phyloP scores from a whole-genome alignment of 2,329 filamentous ascomycete genomes.

The Huntiella abstrusa region DNA sequence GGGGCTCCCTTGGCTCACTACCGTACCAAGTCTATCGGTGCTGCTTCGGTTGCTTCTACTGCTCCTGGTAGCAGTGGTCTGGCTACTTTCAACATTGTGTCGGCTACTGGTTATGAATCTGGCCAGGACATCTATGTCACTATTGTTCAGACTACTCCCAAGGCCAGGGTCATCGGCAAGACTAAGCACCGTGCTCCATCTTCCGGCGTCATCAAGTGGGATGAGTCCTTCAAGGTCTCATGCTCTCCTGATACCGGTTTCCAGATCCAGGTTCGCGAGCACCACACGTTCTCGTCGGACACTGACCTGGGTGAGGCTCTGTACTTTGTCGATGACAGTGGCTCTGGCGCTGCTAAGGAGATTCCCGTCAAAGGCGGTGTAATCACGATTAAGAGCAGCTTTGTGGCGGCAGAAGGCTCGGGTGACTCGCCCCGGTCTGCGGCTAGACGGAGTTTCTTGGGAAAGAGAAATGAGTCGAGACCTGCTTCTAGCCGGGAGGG shows the following conservation, averaged over 20 bases:
- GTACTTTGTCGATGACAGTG: constrained; percentile 82
- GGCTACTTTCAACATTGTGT: constrained; percentile 63
- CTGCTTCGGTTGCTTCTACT: constrained; percentile 47
- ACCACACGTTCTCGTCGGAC: constrained; percentile 68
- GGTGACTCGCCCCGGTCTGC: constrained; percentile 28
- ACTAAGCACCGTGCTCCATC: constrained; percentile 73
- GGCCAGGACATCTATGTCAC: constrained; percentile 62
- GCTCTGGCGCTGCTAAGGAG: constrained; percentile 48
- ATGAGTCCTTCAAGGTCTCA: constrained; percentile 59
- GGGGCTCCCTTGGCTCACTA: constrained; percentile 20
- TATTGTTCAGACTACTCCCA: constrained; percentile 47
- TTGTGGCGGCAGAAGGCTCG: constrained; percentile 26
- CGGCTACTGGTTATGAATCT: constrained; percentile 58
- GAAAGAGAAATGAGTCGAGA: constrained; percentile 23
- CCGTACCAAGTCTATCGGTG: constrained; percentile 40
- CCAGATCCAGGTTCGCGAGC: constrained; percentile 68
- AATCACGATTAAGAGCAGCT: constrained; percentile 57
- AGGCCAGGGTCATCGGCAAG: constrained; percentile 70
- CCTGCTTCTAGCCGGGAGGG: constrained; percentile 25
- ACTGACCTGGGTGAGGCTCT: constrained; percentile 65
- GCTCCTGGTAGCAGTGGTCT: constrained; percentile 49
- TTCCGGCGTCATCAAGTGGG: constrained; percentile 46
- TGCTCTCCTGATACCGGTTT: constrained; percentile 74
- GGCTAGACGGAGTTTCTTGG: constrained; percentile 34
- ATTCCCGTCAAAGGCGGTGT: constrained; percentile 54